Percentiles rank a stretch among this genome's conserved stretches.
phyloP scores from a whole-genome alignment of 2,329 filamentous ascomycete species.

The Chrysosporium keratinophilum region DNA sequence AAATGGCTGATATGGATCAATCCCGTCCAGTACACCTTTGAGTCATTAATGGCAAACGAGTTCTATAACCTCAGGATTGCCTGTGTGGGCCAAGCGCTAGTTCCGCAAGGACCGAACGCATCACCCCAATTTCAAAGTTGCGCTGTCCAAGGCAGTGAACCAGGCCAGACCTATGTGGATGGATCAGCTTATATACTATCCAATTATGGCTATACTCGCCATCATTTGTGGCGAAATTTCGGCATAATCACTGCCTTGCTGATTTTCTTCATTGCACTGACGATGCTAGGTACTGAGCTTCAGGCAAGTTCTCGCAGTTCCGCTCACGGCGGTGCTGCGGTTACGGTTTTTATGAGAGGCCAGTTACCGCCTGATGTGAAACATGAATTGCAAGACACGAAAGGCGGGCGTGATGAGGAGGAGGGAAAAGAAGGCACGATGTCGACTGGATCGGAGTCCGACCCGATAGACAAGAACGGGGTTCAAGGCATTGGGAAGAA shows the following conservation, averaged over 20 bases:
- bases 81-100: conserved; percentile 47
- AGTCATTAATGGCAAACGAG: conserved; percentile 59
- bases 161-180: conserved; percentile 43
- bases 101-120: conserved; percentile 43
- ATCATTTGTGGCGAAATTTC: conserved; percentile 61
- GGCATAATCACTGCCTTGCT: conserved; percentile 71
- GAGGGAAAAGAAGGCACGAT: conserved; percentile 24
- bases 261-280: conserved; percentile 61
- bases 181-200: conserved; percentile 48
- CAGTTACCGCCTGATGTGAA: conserved; percentile 51
- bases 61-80: conserved; percentile 50
- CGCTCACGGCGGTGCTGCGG: conserved; percentile 68
- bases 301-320: conserved; percentile 46
- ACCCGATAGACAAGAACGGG: conserved; percentile 22
- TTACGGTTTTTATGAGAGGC: conserved; percentile 64
- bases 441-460: conserved; percentile 18
- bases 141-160: conserved; percentile 46
- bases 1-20: conserved; percentile 56
- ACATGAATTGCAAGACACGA: conserved; percentile 45
- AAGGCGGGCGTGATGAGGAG: conserved; percentile 43
- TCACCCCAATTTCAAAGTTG: conserved; percentile 48
- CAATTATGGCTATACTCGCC: conserved; percentile 45
- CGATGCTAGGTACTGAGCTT: conserved; percentile 68
- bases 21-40: conserved; percentile 60
- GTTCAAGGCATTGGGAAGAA: conserved; percentile 50